These are phyloP conservation scores for Tuber borchii DNA, from an alignment of 495 filamentous ascomycete genomes.

Conservation along the genomic window DNA sequence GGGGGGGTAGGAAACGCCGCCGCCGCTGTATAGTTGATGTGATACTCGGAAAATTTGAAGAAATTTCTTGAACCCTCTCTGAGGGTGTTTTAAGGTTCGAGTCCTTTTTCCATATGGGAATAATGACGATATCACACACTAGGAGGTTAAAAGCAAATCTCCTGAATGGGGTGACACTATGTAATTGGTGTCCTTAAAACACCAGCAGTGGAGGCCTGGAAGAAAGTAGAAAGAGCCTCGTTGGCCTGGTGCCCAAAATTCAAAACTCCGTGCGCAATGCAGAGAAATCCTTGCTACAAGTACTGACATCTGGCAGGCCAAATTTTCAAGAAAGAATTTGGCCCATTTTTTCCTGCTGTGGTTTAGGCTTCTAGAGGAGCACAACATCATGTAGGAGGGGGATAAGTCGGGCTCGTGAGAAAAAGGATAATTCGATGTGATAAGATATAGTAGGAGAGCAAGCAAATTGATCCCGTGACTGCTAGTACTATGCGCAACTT, in stretches of 20 bases:
- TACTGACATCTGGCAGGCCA: neutral
- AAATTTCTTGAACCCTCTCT: neutral
- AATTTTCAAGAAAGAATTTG: neutral
- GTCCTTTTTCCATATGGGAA: neutral
- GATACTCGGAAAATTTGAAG: slow-evolving; percentile 3
- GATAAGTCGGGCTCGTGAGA: neutral
- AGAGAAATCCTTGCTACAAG: neutral
- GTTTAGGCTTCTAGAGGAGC: neutral
- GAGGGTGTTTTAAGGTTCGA: neutral
- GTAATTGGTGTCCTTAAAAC: neutral
- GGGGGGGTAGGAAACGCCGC: neutral
- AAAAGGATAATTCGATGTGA: neutral
- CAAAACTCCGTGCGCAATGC: neutral
- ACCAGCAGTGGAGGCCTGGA: neutral
- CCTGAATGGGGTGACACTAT: neutral
- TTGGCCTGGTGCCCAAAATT: neutral
- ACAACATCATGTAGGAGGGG: neutral
- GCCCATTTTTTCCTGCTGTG: neutral
- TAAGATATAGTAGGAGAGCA: neutral
- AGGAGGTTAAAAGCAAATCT: neutral
- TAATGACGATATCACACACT: neutral
- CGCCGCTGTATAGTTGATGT: neutral
- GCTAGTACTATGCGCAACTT: neutral
- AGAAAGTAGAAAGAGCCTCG: neutral
- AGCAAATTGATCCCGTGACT: neutral